Evolutionary conservation across 305 asterid species (phyloP), one percentile per base, ranked within the genome.

Genomic region (Fraxinus latifolia): DNA sequence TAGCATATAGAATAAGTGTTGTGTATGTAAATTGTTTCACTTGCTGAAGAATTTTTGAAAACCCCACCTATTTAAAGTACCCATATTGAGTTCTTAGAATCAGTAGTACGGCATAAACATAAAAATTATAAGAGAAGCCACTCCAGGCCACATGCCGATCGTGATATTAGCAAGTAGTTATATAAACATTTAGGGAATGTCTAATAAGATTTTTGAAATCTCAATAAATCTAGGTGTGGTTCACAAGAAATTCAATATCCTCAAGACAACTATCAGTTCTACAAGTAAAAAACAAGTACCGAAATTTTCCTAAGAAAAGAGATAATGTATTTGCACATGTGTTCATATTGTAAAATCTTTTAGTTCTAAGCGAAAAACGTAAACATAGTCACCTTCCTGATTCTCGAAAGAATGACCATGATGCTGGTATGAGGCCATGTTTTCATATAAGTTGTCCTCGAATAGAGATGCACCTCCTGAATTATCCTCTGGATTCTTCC

Each of bases 401-500:
- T 25, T 88, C 83, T 91, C 92, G 27, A 84, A 85, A 77, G 87
- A 85, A 74, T 83, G 87, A 72, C 77, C 77, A 79, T 89, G 90
- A 50, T 91, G 86, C 78, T 90, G 92, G 86, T 85, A 91, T 1
- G 91, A 58, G 7, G 87, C 89, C 83, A 82, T 79, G 78, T 81
- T 87, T 25, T 79, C 74, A 77, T 83, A 87, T 87, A 86, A 42
- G 70, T 90, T 91, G 36, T 85, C 86, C 75, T 91, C 94, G 80
- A 77, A 90, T 75, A 85, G 82, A 75, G 91, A 86, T 77, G 91
- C 88, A 80, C 87, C 87, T 86, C 87, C 94, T 78, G 92, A 80
- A 83, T 86, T 92, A 85, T 89, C 90, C 83, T 92, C 98, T 50
- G 84, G 84, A 80, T 85, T 73, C 71, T 84, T 84, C 85, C 90